phyloP scores from a whole-genome alignment of 2,329 filamentous ascomycete genomes.

The Graphilbum sp. region DNA sequence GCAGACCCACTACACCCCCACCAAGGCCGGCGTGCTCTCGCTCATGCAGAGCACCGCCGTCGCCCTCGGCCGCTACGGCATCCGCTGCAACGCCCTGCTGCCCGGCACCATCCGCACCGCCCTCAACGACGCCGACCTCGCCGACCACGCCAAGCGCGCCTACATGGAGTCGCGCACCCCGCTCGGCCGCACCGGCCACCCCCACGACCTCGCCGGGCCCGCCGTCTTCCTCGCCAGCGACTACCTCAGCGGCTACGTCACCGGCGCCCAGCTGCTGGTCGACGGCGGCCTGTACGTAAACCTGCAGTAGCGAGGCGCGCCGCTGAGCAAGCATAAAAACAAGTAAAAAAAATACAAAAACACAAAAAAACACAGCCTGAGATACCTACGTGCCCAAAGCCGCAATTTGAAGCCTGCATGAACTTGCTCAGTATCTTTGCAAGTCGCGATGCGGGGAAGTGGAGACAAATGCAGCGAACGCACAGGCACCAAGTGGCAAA shows the following conservation, averaged over 20 bases:
- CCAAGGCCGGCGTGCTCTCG: conserved; percentile 52
- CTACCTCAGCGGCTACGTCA: conserved; percentile 48
- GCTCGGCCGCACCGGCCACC: conserved; percentile 41
- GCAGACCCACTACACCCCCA: conserved; percentile 58
- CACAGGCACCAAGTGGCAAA: too few species aligned
- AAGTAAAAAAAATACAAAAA: neutral
- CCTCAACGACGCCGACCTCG: conserved; percentile 51
- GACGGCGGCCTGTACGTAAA: conserved; percentile 63
- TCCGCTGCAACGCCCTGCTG: conserved; percentile 53
- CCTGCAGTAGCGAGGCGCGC: conserved; percentile 26
- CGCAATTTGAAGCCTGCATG: too few species aligned
- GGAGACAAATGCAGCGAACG: too few species aligned
- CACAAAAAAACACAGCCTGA: neutral
- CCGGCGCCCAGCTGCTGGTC: conserved; percentile 52
- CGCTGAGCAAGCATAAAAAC: neutral
- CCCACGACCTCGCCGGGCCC: conserved; percentile 50
- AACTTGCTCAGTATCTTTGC: neutral
- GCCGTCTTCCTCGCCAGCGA: conserved; percentile 55
- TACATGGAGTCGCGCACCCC: conserved; percentile 56
- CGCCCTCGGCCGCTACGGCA: conserved; percentile 46
- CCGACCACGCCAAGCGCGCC: conserved; percentile 42
- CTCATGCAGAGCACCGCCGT: conserved; percentile 54
- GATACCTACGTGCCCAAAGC: too few species aligned
- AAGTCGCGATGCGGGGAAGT: neutral
- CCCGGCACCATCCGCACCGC: conserved; percentile 57